A percentile compares a stretch with the other conserved stretches of the same genome.
phyloP scores from a whole-genome alignment of 345 rosid genomes.

The Acer negundo region DNA sequence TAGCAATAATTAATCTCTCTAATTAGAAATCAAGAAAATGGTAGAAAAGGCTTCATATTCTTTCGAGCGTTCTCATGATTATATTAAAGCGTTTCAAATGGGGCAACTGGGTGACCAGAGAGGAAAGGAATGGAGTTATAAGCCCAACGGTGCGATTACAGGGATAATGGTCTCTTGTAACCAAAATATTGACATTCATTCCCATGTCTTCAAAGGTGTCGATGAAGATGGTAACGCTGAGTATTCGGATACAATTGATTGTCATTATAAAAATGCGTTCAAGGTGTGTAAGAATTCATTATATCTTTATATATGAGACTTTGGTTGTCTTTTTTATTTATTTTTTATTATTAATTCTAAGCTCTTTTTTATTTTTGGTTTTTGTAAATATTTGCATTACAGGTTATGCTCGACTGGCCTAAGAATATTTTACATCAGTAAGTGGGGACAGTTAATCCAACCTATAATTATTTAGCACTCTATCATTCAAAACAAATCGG shows the following conservation, averaged over 20 bases:
- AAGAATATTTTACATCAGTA: not conserved
- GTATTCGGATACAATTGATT: not conserved
- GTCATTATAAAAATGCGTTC: not conserved
- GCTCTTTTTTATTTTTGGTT: not conserved
- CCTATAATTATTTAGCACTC: not conserved
- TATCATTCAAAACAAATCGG: not conserved
- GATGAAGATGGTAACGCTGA: not conserved
- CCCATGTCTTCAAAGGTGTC: not conserved
- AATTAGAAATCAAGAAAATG: not conserved
- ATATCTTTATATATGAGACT: too few relatives aligned
- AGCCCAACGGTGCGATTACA: not conserved
- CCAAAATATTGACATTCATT: not conserved
- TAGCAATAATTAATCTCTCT: too few relatives aligned
- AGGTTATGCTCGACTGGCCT: not conserved
- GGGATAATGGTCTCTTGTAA: not conserved
- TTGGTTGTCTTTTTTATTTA: too few relatives aligned
- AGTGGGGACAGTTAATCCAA: too few relatives aligned
- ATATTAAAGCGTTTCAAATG: not conserved
- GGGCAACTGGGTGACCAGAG: not conserved
- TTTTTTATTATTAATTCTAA: not conserved
- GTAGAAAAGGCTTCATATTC: not conserved
- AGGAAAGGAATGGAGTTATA: not conserved
- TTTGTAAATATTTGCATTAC: too few relatives aligned
- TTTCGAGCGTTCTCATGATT: not conserved
- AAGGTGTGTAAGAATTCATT: too few relatives aligned